A percentile compares a stretch with the other conserved stretches of the same genome.
phyloP scores from a whole-genome alignment of 2,329 filamentous ascomycete species.

The Diplodia scrobiculata region DNA sequence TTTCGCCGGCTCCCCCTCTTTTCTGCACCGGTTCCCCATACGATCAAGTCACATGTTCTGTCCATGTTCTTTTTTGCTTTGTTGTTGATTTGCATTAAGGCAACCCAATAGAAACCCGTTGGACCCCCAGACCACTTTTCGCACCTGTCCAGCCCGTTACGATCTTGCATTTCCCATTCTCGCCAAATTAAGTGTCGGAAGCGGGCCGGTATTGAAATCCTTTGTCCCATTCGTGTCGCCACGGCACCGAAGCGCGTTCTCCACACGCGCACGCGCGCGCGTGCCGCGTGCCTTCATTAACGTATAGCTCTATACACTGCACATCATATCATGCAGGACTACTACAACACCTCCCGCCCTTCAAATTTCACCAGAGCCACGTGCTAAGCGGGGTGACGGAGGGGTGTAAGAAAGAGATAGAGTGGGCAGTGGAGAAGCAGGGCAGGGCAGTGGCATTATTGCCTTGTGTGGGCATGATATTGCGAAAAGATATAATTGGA shows the following conservation, averaged over 20 bases:
- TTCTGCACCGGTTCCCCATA: not conserved
- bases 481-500: not conserved
- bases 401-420: not conserved
- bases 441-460: not conserved
- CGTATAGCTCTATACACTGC: not conserved
- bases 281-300: not conserved
- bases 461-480: not conserved
- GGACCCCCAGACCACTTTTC: not conserved
- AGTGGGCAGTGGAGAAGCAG: not conserved
- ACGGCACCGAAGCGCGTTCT: not conserved
- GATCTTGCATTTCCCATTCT: not conserved
- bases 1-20: not conserved
- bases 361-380: not conserved
- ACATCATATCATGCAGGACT: not conserved
- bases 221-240: not conserved
- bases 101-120: slow-evolving; percentile 11
- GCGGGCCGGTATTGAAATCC: slow-evolving; percentile 8
- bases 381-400: not conserved
- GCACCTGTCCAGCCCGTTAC: not conserved
- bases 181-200: slow-evolving; percentile 4
- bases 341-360: not conserved
- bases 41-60: not conserved
- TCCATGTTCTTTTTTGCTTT: not conserved
- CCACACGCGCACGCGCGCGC: not conserved
- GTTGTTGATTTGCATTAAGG: slow-evolving; percentile 12